Conservation (phyloP, 208 protist species). For the Angomonas ambiguus region DNA sequence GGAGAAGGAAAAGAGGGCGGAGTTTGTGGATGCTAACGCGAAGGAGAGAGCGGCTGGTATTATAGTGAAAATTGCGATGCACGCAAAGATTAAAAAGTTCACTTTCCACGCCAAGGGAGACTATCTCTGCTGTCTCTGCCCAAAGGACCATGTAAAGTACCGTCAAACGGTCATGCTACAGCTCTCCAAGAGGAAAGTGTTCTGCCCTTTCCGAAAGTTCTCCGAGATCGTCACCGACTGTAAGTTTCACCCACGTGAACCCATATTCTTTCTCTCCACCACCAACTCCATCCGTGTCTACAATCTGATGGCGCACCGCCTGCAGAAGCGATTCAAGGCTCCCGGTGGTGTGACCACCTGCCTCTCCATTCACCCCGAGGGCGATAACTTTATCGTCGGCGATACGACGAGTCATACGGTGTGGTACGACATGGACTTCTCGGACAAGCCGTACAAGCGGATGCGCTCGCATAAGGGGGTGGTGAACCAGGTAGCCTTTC, state of each 20-base stretch:
- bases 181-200: conserved; percentile 88
- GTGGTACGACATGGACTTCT: conserved; percentile 99
- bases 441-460: conserved; percentile 95
- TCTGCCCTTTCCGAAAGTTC: conserved; percentile 92
- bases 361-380: conserved; percentile 95
- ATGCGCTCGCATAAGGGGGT: conserved; percentile 94
- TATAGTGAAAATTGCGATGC: conserved; percentile 85
- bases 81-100: conserved; percentile 87
- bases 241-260: conserved; percentile 98
- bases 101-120: conserved; percentile 87
- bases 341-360: conserved; percentile 86
- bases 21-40: conserved; percentile 78
- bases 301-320: conserved; percentile 95
- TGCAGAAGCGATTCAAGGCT: conserved; percentile 94
- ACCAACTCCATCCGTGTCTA: conserved; percentile 95
- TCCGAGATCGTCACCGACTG: conserved; percentile 90
- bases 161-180: conserved; percentile 92
- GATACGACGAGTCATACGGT: conserved; percentile 87
- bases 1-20: conserved; percentile 84
- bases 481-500: conserved; percentile 89
- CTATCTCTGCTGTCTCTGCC: conserved; percentile 89
- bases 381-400: conserved; percentile 96
- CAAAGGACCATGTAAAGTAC: conserved; percentile 92
- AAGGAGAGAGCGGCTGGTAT: conserved; percentile 78
- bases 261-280: conserved; percentile 98